phyloP scores from a whole-genome alignment of 2,329 filamentous ascomycete genomes.

The Sarocladium oryzae region DNA sequence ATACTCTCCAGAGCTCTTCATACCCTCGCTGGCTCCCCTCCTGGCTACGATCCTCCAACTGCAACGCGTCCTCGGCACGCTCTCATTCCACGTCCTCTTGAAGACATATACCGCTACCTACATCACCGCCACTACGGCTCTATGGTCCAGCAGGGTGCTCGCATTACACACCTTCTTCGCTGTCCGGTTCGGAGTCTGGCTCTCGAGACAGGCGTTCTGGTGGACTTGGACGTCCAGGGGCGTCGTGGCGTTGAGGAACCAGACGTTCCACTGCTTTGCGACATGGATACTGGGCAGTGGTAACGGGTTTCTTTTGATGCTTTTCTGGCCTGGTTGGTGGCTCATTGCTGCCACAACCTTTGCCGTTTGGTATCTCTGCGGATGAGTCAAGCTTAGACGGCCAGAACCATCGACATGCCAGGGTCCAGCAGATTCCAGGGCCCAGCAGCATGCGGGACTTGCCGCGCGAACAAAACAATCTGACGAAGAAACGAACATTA shows the following conservation, averaged over 20 bases:
- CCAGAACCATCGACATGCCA: too few species aligned
- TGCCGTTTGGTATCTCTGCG: slow-evolving; percentile 26
- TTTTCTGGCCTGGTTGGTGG: slow-evolving; percentile 54
- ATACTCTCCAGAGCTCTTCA: slow-evolving; percentile 13
- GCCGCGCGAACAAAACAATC: slow-evolving; percentile 1
- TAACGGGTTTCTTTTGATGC: slow-evolving; percentile 40
- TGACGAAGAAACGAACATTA: slow-evolving; percentile 6
- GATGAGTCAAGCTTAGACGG: too few species aligned
- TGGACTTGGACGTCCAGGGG: slow-evolving; percentile 32
- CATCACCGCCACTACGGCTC: slow-evolving; percentile 20
- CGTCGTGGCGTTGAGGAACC: slow-evolving; percentile 33
- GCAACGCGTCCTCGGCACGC: slow-evolving; percentile 26
- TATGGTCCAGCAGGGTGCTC: slow-evolving; percentile 20
- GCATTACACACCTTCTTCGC: slow-evolving; percentile 20
- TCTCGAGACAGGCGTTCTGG: slow-evolving; percentile 21
- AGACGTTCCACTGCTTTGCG: slow-evolving; percentile 46
- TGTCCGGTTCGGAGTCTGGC: slow-evolving; percentile 22
- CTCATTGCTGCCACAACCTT: slow-evolving; percentile 33
- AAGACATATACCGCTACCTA: slow-evolving; percentile 24
- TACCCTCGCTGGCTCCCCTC: slow-evolving; percentile 26
- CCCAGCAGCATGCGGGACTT: too few species aligned
- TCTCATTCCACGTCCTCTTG: slow-evolving; percentile 25
- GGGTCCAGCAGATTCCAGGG: too few species aligned
- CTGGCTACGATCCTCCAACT: slow-evolving; percentile 27
- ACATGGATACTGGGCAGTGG: slow-evolving; percentile 43